Evolutionary conservation across 441 rosid genomes (phyloP).

Genomic region (Erysimum pusillum): DNA sequence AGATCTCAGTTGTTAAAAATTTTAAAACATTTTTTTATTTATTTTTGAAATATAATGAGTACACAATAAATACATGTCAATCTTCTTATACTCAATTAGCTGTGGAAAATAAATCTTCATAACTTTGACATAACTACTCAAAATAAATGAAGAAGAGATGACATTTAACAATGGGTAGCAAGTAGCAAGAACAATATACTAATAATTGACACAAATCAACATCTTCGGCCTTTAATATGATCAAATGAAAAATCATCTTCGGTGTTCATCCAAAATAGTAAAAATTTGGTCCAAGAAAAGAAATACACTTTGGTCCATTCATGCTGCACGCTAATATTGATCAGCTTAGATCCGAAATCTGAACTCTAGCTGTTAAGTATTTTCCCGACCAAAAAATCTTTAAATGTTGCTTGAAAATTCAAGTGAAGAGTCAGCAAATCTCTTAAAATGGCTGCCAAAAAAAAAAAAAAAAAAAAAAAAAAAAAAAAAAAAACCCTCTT

Average conservation of each 20-base stretch:
- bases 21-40: too few species aligned
- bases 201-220: background rate
- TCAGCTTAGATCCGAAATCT: background rate
- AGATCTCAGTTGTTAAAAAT: too few species aligned
- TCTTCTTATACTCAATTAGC: background rate
- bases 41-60: too few species aligned
- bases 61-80: background rate
- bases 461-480: too few species aligned
- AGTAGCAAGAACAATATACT: background rate
- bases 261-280: background rate
- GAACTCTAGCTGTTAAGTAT: background rate
- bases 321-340: background rate
- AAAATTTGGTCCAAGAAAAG: constrained; percentile 16
- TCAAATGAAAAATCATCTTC: background rate
- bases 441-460: background rate
- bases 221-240: background rate
- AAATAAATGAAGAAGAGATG: background rate
- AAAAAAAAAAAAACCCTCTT: too few species aligned
- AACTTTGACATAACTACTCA: constrained; percentile 1
- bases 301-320: constrained; percentile 11
- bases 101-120: background rate
- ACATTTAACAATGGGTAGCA: background rate
- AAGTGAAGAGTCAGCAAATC: background rate
- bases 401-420: background rate
- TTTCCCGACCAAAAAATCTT: background rate